phyloP scores from a whole-genome alignment of 1,284 basidiomycete species.

The Fomitopsis palustris region DNA sequence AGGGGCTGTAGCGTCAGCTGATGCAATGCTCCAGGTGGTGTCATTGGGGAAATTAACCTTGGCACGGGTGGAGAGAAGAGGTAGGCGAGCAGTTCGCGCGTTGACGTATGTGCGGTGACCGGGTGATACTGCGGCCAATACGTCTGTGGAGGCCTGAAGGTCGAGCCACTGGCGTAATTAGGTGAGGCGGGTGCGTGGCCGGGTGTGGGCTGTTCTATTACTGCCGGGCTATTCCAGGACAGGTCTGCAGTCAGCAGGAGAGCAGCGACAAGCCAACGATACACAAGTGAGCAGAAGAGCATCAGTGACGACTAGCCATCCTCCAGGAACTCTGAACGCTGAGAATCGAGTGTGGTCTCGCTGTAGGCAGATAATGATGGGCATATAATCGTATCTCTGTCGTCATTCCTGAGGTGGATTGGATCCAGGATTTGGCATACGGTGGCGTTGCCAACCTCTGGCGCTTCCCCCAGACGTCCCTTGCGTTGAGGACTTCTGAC shows the following conservation, averaged over 20 bases:
- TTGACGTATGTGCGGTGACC: constrained; percentile 52
- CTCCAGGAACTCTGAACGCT: no score
- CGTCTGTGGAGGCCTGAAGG: constrained; percentile 15
- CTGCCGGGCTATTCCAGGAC: not conserved
- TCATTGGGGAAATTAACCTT: constrained; percentile 27
- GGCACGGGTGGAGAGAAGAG: constrained; percentile 68
- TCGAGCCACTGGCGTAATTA: constrained; percentile 12
- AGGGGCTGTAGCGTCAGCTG: constrained; percentile 4
- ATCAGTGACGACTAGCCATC: no score
- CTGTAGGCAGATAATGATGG: no score
- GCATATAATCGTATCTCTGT: no score
- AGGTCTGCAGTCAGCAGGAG: not conserved
- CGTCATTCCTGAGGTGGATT: no score
- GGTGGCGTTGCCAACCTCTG: no score
- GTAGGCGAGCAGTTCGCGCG: constrained; percentile 61
- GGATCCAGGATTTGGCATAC: no score
- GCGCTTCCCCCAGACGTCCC: no score
- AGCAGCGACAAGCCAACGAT: not conserved
- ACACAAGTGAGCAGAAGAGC: not conserved
- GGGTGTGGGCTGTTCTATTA: not conserved
- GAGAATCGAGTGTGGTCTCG: no score
- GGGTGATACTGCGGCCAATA: constrained; percentile 35
- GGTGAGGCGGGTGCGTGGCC: constrained; percentile 12
- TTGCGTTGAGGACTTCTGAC: no score
- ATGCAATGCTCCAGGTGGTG: not conserved